A percentile compares a stretch with the other conserved stretches of the same genome.
phyloP scores from a whole-genome alignment of 139 green algal species.

The Edaphochlamys debaryana region DNA sequence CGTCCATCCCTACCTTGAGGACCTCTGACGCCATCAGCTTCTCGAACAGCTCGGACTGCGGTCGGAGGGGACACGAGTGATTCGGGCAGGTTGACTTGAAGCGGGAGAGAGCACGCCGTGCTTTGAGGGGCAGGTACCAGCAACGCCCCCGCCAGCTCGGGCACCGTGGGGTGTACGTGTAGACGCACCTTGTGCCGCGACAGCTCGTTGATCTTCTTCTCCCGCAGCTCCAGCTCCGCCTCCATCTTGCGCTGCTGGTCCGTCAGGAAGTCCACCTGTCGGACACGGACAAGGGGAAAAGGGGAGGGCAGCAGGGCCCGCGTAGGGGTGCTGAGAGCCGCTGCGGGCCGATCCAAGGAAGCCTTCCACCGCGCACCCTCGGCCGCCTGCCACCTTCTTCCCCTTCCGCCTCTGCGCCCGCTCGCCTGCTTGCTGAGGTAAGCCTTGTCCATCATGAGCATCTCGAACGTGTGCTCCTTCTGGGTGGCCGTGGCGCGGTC shows the following conservation, averaged over 20 bases:
- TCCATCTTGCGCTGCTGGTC: constrained; percentile 51
- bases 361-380: no score
- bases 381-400: no score
- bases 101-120: no score
- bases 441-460: constrained; percentile 65
- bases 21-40: constrained; percentile 45
- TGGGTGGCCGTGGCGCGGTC: constrained; percentile 19
- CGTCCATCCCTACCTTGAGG: constrained; percentile 9
- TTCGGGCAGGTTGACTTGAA: no score
- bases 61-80: no score
- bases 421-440: constrained; percentile 60
- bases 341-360: not conserved
- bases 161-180: no score
- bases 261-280: constrained; percentile 54
- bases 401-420: no score
- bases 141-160: no score
- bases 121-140: no score
- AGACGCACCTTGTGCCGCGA: constrained; percentile 34
- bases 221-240: constrained; percentile 49
- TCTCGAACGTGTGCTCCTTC: constrained; percentile 54
- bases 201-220: constrained; percentile 49
- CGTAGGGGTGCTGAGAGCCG: not conserved
- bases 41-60: constrained; percentile 47
- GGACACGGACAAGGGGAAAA: not conserved
- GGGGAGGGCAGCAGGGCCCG: not conserved